Evolutionary conservation across 2,329 filamentous ascomycete genomes (phyloP).

Genomic region (Nemania sp.): DNA sequence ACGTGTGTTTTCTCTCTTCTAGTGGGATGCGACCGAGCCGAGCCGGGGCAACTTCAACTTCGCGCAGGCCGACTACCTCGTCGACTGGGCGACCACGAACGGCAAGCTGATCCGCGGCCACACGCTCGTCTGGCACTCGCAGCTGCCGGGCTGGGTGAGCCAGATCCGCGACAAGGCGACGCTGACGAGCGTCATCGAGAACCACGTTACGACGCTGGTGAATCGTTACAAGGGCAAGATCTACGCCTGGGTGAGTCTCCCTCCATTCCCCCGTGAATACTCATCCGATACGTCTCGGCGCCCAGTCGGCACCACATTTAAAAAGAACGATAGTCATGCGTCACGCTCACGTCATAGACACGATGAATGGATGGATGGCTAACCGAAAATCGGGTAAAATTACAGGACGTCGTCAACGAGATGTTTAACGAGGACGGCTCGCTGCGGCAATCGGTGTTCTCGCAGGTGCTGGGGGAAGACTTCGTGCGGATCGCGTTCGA

Average conservation of each 20-base stretch:
- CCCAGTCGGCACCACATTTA: no score
- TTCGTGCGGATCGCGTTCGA: constrained; percentile 78
- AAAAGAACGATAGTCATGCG: no score
- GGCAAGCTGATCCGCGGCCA: constrained; percentile 72
- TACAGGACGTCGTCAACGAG: constrained; percentile 72
- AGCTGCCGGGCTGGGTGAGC: constrained; percentile 70
- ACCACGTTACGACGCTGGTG: constrained; percentile 70
- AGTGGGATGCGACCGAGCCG: constrained; percentile 68
- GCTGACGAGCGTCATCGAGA: constrained; percentile 68
- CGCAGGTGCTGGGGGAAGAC: constrained; percentile 74
- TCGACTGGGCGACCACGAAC: constrained; percentile 68
- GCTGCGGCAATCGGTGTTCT: constrained; percentile 73
- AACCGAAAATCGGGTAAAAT: no score
- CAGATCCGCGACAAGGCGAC: constrained; percentile 52
- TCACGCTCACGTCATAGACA: no score
- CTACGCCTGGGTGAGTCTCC: constrained; percentile 47
- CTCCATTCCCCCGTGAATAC: constrained; percentile 52
- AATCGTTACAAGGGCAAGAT: constrained; percentile 73
- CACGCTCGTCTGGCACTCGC: constrained; percentile 74
- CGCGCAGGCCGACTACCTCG: constrained; percentile 67
- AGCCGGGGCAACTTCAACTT: constrained; percentile 66
- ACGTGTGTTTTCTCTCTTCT: constrained; percentile 61
- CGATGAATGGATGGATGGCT: no score
- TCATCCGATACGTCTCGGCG: not conserved
- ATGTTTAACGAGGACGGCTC: constrained; percentile 72